Conservation (phyloP, 352 stramenopile species). For the Nothophytophthora sp. region DNA sequence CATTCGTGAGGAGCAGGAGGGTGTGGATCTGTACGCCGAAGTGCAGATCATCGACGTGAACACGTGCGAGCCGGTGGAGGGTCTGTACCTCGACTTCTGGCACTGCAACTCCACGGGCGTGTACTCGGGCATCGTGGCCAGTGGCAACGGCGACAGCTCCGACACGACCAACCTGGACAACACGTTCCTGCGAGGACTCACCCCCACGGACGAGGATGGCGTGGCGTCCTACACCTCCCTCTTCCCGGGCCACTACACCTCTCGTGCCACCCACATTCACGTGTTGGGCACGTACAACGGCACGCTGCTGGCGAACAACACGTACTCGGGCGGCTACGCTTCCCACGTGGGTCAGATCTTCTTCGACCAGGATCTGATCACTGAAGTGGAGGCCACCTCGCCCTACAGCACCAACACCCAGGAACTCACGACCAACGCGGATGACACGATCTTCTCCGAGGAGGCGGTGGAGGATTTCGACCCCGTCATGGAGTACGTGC, state of each 20-base stretch:
- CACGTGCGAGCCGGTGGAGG: slow-evolving; percentile 22
- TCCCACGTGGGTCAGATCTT: slow-evolving; percentile 22
- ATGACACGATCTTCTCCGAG: slow-evolving; percentile 30
- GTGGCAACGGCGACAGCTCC: slow-evolving; percentile 21
- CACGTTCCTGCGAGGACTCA: slow-evolving; percentile 18
- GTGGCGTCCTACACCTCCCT: slow-evolving; percentile 18
- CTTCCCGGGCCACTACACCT: slow-evolving; percentile 26
- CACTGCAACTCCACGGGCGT: slow-evolving; percentile 27
- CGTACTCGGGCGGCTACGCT: slow-evolving; percentile 18
- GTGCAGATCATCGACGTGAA: slow-evolving; percentile 31
- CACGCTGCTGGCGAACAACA: slow-evolving; percentile 24
- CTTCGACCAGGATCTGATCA: slow-evolving; percentile 31
- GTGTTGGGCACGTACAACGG: slow-evolving; percentile 24
- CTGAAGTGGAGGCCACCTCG: slow-evolving; percentile 15
- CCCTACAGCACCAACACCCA: slow-evolving; percentile 29
- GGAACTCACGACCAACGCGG: slow-evolving; percentile 22
- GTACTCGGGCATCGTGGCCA: slow-evolving; percentile 24
- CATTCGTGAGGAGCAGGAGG: slow-evolving; percentile 18
- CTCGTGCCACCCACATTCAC: slow-evolving; percentile 24
- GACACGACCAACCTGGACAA: slow-evolving; percentile 21
- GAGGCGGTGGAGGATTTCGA: slow-evolving; percentile 31
- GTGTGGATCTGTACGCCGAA: slow-evolving; percentile 21
- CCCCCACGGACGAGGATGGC: slow-evolving; percentile 14
- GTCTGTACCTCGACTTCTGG: slow-evolving; percentile 28
- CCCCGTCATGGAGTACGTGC: slow-evolving; percentile 34